These are phyloP conservation scores for Pestalotiopsis sp. DNA, from an alignment of 2,329 filamentous ascomycete genomes.

Conservation along the genomic window DNA sequence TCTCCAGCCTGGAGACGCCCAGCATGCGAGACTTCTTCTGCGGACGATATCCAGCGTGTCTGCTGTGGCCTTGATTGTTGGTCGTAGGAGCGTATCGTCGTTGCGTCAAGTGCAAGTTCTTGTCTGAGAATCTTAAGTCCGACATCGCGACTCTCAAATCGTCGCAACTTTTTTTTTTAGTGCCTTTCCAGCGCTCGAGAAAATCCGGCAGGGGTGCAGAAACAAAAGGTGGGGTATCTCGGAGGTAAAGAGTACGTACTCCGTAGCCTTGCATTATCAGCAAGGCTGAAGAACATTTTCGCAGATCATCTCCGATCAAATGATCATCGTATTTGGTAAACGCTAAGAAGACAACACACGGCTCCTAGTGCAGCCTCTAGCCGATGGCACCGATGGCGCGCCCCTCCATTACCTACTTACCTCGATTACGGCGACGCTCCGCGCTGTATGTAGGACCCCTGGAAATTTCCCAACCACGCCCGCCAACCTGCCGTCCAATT, in stretches of 20 bases:
- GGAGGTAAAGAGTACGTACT: background rate
- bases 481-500: background rate
- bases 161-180: background rate
- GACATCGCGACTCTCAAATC: background rate
- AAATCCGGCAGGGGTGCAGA: background rate
- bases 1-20: slow-evolving; percentile 14
- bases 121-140: background rate
- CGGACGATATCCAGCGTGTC: slow-evolving; percentile 10
- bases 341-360: background rate
- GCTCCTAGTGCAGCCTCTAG: background rate
- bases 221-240: background rate
- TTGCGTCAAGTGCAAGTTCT: background rate
- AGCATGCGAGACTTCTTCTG: background rate
- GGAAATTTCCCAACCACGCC: background rate
- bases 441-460: background rate
- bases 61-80: background rate
- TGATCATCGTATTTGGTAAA: background rate
- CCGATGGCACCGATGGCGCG: background rate
- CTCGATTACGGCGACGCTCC: background rate
- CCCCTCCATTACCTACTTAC: background rate
- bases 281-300: background rate
- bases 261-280: slow-evolving; percentile 11
- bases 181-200: background rate
- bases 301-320: background rate
- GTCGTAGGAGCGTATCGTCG: background rate